A percentile compares a stretch with the other conserved stretches of the same genome.
Evolutionary conservation across 345 rosid species (phyloP).

Genomic region (Noccaea caerulescens): DNA sequence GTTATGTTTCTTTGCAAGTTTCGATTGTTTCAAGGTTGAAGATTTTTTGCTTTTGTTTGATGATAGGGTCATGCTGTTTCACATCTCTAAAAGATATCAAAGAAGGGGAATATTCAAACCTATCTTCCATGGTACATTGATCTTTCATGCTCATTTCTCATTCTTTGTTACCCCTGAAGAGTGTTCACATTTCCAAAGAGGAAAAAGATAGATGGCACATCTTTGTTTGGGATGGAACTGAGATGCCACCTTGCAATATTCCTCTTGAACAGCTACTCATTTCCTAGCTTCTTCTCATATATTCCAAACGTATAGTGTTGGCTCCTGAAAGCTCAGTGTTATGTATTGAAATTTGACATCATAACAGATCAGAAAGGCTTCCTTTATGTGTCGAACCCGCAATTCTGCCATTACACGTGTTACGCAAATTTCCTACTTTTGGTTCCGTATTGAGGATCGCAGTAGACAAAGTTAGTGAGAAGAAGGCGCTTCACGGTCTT

Average conservation of each 20-base stretch:
- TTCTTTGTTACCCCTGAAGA: constrained; percentile 16
- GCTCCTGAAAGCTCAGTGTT: constrained; percentile 11
- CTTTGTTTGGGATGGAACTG: constrained; percentile 44
- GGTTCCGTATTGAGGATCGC: constrained; percentile 42
- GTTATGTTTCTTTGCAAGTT: not conserved
- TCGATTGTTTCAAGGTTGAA: not conserved
- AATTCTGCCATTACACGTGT: constrained; percentile 19
- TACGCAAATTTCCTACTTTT: constrained; percentile 42
- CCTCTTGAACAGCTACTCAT: not conserved
- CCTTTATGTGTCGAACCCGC: constrained; percentile 41
- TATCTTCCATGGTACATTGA: constrained; percentile 27
- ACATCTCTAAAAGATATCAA: constrained; percentile 36
- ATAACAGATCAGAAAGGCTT: constrained; percentile 41
- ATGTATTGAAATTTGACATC: constrained; percentile 14
- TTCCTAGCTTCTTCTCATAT: constrained; percentile 1
- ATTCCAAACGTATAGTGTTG: not conserved
- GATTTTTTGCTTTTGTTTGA: constrained; percentile 9
- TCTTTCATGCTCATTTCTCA: not conserved
- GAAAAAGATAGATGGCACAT: constrained; percentile 29
- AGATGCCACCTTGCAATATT: constrained; percentile 33
- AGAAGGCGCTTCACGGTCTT: constrained; percentile 35
- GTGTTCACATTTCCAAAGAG: constrained; percentile 36
- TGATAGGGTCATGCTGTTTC: constrained; percentile 37
- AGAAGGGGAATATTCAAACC: constrained; percentile 36
- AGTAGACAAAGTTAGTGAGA: constrained; percentile 31